Evolutionary conservation across 1,284 basidiomycete species (phyloP), one percentile per base, ranked within the genome.

Genomic region (Cryptococcus sp.): DNA sequence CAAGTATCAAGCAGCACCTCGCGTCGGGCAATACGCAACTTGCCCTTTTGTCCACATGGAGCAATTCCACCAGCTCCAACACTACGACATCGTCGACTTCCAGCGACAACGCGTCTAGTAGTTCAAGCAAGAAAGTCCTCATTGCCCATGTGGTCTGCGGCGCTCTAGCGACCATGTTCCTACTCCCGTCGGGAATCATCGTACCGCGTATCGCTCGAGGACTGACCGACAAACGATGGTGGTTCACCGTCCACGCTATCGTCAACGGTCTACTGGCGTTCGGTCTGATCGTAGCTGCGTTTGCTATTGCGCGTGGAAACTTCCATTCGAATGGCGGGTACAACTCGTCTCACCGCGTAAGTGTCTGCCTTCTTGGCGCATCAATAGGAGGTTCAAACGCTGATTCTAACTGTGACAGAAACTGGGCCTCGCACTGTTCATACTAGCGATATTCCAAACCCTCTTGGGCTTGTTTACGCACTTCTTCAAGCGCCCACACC

Each of bases 391-490:
- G 31, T 31, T 15, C 16, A 50, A 22, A 31, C 47, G 19, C 27
- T 57, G 15, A 4, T 17, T 27, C 46, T 57, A 47, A 25, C 5
- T 22, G n/a, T 25, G 15, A 10, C 66, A 85, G 84, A 80, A 80
- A 76, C 81, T 82, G 66, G 88, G 88, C 35, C 70, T 86, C 47
- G 81, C 80, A 6, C 74, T 89, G 45, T 83, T 88, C 60, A 79
- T 82, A 46, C 76, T 89, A n/a, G 85, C 87, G 68, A 44, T 85
- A 52, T 54, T 82, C 13, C 88, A 90, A 73, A 78, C 82, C 61
- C 64, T 70, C 1, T 71, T 88, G 10, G 88, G 88, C 3, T 80
- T 81, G 3, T 63, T 86, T 57, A 84, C 87, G 55, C 88, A 89
- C 71, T 84, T 75, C 56, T 65, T 59, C 59, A 61, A 65, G 48